A percentile compares a stretch with the other conserved stretches of the same genome.
Conservation (phyloP, 2,329 filamentous ascomycete species). For the Aspergillaceae sp. region DNA sequence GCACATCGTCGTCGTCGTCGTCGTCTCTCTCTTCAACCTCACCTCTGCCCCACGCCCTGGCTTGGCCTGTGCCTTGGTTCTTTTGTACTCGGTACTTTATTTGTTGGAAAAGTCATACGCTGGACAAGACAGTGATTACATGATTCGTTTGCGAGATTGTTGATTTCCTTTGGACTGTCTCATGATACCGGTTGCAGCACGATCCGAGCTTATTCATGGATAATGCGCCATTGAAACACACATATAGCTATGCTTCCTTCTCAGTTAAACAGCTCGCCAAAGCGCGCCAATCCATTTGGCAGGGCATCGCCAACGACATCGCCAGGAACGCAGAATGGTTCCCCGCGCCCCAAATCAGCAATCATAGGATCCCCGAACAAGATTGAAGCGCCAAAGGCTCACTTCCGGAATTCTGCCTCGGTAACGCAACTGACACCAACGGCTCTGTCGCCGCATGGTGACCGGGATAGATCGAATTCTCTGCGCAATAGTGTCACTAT, state of each 20-base stretch:
- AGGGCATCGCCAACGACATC: conserved; percentile 51
- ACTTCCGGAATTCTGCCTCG: conserved; percentile 59
- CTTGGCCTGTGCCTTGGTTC: too few relatives aligned
- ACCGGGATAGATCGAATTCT: conserved; percentile 52
- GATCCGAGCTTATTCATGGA: conserved; percentile 12
- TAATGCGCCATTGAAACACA: conserved; percentile 21
- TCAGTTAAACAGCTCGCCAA: conserved; percentile 56
- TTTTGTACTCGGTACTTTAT: too few relatives aligned
- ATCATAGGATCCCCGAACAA: conserved; percentile 55
- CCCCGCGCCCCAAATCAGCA: conserved; percentile 62
- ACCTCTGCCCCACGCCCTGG: neutral
- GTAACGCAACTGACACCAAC: conserved; percentile 48
- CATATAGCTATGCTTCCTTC: conserved; percentile 43
- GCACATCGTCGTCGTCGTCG: neutral
- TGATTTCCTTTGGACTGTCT: neutral
- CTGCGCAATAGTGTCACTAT: conserved; percentile 55
- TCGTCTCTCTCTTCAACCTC: neutral
- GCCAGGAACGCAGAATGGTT: conserved; percentile 41
- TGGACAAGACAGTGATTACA: neutral
- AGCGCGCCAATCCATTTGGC: conserved; percentile 72
- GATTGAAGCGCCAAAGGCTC: conserved; percentile 40
- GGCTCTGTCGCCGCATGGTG: conserved; percentile 31
- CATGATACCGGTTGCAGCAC: conserved; percentile 9
- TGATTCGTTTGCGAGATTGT: neutral
- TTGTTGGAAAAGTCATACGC: neutral